Evolutionary conservation across 257 asterid species (phyloP), one percentile per base, ranked within the genome.

Genomic region (Scutellaria minor): DNA sequence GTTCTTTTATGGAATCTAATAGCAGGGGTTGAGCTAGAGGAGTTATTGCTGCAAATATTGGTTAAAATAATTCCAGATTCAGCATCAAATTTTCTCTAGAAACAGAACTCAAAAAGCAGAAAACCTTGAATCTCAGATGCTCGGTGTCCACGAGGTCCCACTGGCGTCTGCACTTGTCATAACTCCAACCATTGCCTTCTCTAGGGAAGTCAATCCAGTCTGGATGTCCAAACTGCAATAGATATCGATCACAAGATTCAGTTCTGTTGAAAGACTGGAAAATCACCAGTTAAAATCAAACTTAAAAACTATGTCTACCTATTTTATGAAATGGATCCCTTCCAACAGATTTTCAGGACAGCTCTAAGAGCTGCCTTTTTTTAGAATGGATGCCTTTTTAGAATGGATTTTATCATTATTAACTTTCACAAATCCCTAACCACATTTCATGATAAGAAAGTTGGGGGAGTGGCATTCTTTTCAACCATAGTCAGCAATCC

Each of bases 171-270:
- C 99, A 94, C 71, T 88, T 94, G 71, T 94, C 98, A 68, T 85
- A 83, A 81, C 97, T 90, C 97, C 97, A 94, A 46, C 73, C 85
- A 78, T 94, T 94, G 67, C 98, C 99, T 76, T 94, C 98, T 81
- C 99, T 85, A 46, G 99, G 99, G 73, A 94, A 94, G 89, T 94
- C 99, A 60, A 94, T 94, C 99, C 99, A 94, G 37, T 94, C 99
- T 59, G 99, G 99, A 82, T 94, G 99, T 74, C 99, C 98, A 81
- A 91, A 94, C 98, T 94, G 77, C 66, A 75, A 50, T 27, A 71
- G 57, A 79, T 46, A 65, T 77, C 14, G 78, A 72, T 35, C 58
- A 46, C 22, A 66, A 1, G 50, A 76, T 62, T 62, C 74, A 62
- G 45, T 45, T 57, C 31, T 15, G 66, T 56, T 37, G 67, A 63